phyloP scores from a whole-genome alignment of 2,329 filamentous ascomycete species.

The Cucurbitaria berberidis region DNA sequence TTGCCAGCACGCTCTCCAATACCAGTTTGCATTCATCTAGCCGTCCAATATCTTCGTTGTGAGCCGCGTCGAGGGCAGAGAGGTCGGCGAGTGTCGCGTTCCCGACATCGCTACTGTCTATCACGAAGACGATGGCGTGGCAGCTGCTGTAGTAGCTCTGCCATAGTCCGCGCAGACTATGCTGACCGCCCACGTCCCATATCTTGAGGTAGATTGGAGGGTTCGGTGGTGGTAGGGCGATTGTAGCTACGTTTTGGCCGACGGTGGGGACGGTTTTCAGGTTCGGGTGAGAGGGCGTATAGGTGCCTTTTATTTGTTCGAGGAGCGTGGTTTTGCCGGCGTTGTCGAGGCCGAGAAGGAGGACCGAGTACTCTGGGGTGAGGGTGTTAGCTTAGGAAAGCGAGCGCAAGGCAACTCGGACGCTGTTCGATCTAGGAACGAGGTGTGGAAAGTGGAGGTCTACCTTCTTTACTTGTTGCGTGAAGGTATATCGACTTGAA shows the following conservation, averaged over 20 bases:
- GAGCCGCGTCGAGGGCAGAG: slow-evolving; percentile 38
- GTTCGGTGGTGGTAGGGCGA: slow-evolving; percentile 65
- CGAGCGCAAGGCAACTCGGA: neutral
- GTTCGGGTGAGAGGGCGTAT: slow-evolving; percentile 70
- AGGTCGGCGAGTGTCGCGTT: slow-evolving; percentile 72
- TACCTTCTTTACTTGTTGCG: slow-evolving; percentile 95
- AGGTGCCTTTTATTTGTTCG: slow-evolving; percentile 92
- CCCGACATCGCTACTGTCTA: slow-evolving; percentile 92
- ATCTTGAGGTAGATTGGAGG: slow-evolving; percentile 97
- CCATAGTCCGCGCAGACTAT: slow-evolving; percentile 88
- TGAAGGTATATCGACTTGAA: slow-evolving; percentile 93
- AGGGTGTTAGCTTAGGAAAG: slow-evolving; percentile 13
- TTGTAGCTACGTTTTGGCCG: slow-evolving; percentile 93
- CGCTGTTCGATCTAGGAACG: neutral
- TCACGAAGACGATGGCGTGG: slow-evolving; percentile 97
- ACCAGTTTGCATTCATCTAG: slow-evolving; percentile 89
- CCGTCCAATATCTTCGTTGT: slow-evolving; percentile 57
- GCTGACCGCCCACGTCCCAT: slow-evolving; percentile 97
- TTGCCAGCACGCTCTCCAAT: slow-evolving; percentile 85
- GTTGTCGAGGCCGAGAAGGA: slow-evolving; percentile 96
- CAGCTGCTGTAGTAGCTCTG: slow-evolving; percentile 93
- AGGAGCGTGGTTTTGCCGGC: slow-evolving; percentile 98
- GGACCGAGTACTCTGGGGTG: slow-evolving; percentile 85
- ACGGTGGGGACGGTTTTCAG: slow-evolving; percentile 93
- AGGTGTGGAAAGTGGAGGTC: neutral